These are phyloP conservation scores for Lactarius akahatsu DNA, from an alignment of 768 basidiomycete species.

Conservation along the genomic window DNA sequence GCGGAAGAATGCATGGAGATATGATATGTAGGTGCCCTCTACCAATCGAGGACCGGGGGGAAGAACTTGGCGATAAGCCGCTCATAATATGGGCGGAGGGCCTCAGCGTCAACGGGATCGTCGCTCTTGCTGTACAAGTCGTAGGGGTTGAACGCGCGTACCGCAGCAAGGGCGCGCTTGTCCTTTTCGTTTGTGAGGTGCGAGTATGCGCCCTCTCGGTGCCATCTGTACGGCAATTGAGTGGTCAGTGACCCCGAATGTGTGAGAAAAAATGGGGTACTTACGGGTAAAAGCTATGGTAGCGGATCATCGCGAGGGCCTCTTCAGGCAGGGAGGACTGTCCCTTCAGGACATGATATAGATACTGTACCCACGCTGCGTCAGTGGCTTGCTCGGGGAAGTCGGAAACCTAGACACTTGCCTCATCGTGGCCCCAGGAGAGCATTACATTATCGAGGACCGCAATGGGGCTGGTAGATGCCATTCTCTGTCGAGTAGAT, in stretches of 20 bases:
- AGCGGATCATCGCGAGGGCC: constrained; percentile 88
- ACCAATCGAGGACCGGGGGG: constrained; percentile 82
- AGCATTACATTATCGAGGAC: constrained; percentile 86
- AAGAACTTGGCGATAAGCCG: constrained; percentile 83
- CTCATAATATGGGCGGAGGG: constrained; percentile 82
- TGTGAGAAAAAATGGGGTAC: constrained; percentile 28
- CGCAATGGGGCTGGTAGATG: constrained; percentile 76
- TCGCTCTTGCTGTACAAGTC: constrained; percentile 92
- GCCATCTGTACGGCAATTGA: constrained; percentile 55
- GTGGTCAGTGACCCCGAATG: background rate
- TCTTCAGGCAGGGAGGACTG: constrained; percentile 80
- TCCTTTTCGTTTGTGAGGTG: constrained; percentile 79
- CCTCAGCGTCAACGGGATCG: constrained; percentile 56
- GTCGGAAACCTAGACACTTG: constrained; percentile 36
- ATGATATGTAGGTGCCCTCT: constrained; percentile 23
- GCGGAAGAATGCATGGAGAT: constrained; percentile 15
- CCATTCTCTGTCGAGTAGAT: constrained; percentile 72
- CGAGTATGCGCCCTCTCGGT: constrained; percentile 80
- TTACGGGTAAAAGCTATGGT: constrained; percentile 90
- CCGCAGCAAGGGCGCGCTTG: constrained; percentile 61
- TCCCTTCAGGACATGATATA: constrained; percentile 80
- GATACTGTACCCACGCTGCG: constrained; percentile 50
- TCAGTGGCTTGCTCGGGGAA: constrained; percentile 9
- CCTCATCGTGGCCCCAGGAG: constrained; percentile 91
- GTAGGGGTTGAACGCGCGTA: constrained; percentile 89